A percentile compares a stretch with the other conserved stretches of the same genome.
Evolutionary conservation across 2,329 filamentous ascomycete genomes (phyloP).

Genomic region (Fusarium nisikadoi): DNA sequence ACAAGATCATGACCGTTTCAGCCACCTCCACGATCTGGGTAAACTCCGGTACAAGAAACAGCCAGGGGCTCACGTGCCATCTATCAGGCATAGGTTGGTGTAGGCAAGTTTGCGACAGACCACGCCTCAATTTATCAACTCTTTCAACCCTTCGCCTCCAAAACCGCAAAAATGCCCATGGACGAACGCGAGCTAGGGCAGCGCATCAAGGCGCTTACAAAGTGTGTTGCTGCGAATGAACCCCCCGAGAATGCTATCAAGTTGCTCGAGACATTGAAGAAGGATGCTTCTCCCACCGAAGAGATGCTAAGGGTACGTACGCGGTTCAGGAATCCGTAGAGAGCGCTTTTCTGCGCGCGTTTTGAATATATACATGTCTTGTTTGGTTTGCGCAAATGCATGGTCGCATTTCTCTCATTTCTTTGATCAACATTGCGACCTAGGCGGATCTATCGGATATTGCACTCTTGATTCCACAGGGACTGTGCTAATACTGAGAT

Average conservation of each 20-base stretch:
- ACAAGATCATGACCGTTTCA: not conserved
- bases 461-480: not conserved
- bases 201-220: constrained; percentile 81
- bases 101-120: constrained; percentile 17
- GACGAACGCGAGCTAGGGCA: constrained; percentile 84
- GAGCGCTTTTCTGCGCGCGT: not conserved
- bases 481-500: constrained; percentile 21
- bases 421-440: not conserved
- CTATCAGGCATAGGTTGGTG: constrained; percentile 13
- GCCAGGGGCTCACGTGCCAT: constrained; percentile 30
- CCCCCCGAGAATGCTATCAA: constrained; percentile 76
- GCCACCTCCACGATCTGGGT: constrained; percentile 12
- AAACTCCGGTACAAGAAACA: constrained; percentile 21
- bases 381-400: constrained; percentile 33
- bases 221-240: constrained; percentile 80
- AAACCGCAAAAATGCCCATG: constrained; percentile 59
- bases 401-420: constrained; percentile 24
- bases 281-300: constrained; percentile 84
- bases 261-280: constrained; percentile 82
- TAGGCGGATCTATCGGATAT: not conserved
- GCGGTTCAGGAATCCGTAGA: constrained; percentile 44
- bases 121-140: constrained; percentile 14
- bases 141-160: not conserved
- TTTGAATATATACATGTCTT: constrained; percentile 14
- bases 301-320: constrained; percentile 82